Conservation (phyloP, 2,329 filamentous ascomycete species). For the Diaporthe destruens region DNA sequence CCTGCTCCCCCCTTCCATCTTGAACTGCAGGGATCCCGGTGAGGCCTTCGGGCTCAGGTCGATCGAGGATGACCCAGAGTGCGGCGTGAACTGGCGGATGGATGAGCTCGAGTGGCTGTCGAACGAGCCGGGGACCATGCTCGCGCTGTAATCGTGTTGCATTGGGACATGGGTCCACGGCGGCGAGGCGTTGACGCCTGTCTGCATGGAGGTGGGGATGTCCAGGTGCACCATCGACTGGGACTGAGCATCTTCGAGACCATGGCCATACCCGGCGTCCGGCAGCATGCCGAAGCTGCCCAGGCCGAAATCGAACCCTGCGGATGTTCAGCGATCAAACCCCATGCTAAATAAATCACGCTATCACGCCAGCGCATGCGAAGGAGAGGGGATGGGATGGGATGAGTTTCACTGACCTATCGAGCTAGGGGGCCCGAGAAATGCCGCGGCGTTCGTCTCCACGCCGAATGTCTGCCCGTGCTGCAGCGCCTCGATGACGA, state of each 20-base stretch:
- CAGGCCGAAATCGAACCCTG: constrained; percentile 50
- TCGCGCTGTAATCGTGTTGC: not conserved
- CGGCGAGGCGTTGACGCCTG: constrained; percentile 48
- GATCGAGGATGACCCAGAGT: constrained; percentile 37
- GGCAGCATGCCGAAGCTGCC: constrained; percentile 24
- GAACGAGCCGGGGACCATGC: constrained; percentile 53
- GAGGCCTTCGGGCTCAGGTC: constrained; percentile 42
- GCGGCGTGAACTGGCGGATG: not conserved
- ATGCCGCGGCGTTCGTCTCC: not conserved
- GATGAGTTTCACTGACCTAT: constrained; percentile 10
- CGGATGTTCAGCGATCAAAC: constrained; percentile 50
- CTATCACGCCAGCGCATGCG: not conserved
- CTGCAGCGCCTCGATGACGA: constrained; percentile 30
- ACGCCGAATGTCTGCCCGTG: constrained; percentile 25
- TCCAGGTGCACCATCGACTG: constrained; percentile 48
- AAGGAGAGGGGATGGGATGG: too few relatives aligned
- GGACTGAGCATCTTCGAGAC: constrained; percentile 44
- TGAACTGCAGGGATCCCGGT: constrained; percentile 47
- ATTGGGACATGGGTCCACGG: constrained; percentile 51
- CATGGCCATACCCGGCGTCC: not conserved
- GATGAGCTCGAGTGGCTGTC: constrained; percentile 47
- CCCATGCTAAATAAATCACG: not conserved
- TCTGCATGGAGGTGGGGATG: constrained; percentile 55
- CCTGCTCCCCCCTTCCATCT: constrained; percentile 42
- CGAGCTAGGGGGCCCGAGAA: not conserved